These are phyloP conservation scores for Kluyveromyces marxianus DNA, from an alignment of 1,139 yeast genomes.

Conservation along the genomic window DNA sequence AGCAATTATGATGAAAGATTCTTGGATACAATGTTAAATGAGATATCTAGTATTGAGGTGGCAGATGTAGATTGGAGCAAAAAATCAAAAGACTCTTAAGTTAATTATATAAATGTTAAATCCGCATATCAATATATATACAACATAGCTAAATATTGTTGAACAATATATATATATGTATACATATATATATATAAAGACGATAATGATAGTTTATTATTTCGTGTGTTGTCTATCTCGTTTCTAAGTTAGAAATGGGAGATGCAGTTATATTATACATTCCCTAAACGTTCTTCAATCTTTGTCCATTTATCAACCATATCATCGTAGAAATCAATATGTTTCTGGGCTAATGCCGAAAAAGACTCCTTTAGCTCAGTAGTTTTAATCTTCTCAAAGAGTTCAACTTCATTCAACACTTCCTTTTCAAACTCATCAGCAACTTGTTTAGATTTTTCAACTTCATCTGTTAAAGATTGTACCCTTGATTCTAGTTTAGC, in stretches of 20 bases:
- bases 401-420: constrained; percentile 62
- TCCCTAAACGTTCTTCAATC: constrained; percentile 36
- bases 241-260: background rate
- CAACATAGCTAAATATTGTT: background rate
- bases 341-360: constrained; percentile 63
- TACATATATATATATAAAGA: no score
- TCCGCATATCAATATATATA: background rate
- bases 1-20: constrained; percentile 16
- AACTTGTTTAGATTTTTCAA: constrained; percentile 60
- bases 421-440: constrained; percentile 64
- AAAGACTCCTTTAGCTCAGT: constrained; percentile 68
- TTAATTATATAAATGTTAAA: no score
- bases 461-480: constrained; percentile 46
- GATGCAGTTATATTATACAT: background rate
- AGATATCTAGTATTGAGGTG: background rate
- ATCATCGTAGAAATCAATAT: constrained; percentile 67
- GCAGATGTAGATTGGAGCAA: constrained; percentile 3
- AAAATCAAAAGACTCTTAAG: no score
- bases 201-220: no score
- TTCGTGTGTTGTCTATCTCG: no score
- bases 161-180: no score
- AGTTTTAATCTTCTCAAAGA: constrained; percentile 76
- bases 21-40: constrained; percentile 11
- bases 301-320: constrained; percentile 67
- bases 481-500: constrained; percentile 51